Conservation (phyloP, 345 rosid genomes). For the Euphorbia pulcherrima region DNA sequence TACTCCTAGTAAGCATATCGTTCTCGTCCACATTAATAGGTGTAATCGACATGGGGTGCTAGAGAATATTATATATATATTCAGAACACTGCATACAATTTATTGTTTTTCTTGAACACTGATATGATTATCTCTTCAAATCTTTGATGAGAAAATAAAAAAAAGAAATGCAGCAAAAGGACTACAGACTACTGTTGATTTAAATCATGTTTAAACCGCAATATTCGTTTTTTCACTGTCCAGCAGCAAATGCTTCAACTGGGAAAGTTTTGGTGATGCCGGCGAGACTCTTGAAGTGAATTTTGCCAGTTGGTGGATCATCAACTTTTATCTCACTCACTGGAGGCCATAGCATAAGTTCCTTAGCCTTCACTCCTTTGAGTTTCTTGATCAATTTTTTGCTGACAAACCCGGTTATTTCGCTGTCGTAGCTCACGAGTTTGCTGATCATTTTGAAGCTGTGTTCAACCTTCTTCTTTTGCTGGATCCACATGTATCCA, state of each 20-base stretch:
- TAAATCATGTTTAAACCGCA: background rate
- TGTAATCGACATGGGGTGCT: background rate
- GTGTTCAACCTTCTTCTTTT: conserved; percentile 49
- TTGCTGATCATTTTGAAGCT: conserved; percentile 46
- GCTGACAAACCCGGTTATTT: conserved; percentile 37
- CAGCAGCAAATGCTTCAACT: conserved; percentile 46
- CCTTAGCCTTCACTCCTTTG: conserved; percentile 59
- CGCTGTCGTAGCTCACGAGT: conserved; percentile 41
- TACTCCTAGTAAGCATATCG: background rate
- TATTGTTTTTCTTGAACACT: conserved; percentile 4
- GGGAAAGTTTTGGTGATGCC: conserved; percentile 61
- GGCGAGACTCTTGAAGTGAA: conserved; percentile 54
- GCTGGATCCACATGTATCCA: conserved; percentile 57
- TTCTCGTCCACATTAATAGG: background rate
- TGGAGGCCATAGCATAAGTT: conserved; percentile 50
- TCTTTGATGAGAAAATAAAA: background rate
- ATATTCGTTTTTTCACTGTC: conserved; percentile 24
- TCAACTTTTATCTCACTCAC: conserved; percentile 38
- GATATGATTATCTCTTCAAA: background rate
- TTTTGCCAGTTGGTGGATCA: conserved; percentile 44
- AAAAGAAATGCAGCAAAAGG: conserved; percentile 10
- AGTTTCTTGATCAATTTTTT: conserved; percentile 46
- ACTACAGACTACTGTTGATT: conserved; percentile 7
- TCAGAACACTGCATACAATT: background rate
- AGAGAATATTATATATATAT: background rate